Conservation (phyloP, 371 early-diverging fungal genomes). For the Lichtheimia hyalospora region DNA sequence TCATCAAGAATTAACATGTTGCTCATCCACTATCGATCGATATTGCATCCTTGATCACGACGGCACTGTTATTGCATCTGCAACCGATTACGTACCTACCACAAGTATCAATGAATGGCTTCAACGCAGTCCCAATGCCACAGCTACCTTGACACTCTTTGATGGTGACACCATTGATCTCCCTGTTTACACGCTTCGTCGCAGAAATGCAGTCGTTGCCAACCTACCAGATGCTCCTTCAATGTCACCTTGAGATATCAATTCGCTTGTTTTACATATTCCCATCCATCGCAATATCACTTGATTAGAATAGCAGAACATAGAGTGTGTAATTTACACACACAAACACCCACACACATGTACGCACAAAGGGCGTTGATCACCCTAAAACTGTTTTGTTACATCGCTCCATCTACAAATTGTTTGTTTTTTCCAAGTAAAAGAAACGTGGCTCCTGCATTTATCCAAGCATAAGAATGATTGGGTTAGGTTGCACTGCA, state of each 20-base stretch:
- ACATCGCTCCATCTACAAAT: too few species aligned
- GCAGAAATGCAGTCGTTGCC: conserved; percentile 42
- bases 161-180: conserved; percentile 37
- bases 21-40: conserved; percentile 1
- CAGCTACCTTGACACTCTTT: conserved; percentile 31
- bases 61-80: conserved; percentile 4
- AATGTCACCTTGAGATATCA: neutral
- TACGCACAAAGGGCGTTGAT: too few species aligned
- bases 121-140: conserved; percentile 25
- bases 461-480: too few species aligned
- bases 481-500: too few species aligned
- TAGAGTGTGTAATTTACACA: too few species aligned
- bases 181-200: conserved; percentile 39
- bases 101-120: conserved; percentile 29
- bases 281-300: too few species aligned
- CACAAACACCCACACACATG: too few species aligned
- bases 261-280: too few species aligned
- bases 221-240: conserved; percentile 33
- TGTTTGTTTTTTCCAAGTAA: too few species aligned
- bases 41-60: conserved; percentile 26
- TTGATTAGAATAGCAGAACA: too few species aligned
- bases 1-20: neutral
- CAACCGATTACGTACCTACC: conserved; percentile 21
- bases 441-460: too few species aligned
- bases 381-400: too few species aligned